Percentiles rank a stretch among this genome's conserved stretches.
Conservation (phyloP, 257 asterid species). For the Thymus mandschuricus region DNA sequence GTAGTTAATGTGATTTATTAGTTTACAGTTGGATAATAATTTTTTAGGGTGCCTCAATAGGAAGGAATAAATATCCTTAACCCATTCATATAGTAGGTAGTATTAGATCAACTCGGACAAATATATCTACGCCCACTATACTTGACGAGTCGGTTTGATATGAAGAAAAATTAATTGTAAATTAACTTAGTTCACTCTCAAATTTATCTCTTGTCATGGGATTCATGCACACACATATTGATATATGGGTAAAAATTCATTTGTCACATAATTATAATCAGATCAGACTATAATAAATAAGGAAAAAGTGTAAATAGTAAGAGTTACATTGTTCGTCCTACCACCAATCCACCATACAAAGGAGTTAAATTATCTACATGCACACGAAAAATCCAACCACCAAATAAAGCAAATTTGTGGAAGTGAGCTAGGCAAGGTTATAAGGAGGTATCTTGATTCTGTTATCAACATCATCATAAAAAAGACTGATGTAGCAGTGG, state of each 20-base stretch:
- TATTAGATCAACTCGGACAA: background rate
- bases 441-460: conserved; percentile 10
- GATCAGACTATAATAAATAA: conserved; percentile 7
- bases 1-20: too few relatives aligned
- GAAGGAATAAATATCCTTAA: background rate
- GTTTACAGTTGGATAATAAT: too few relatives aligned
- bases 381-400: conserved; percentile 4
- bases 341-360: background rate
- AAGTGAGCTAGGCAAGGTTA: conserved; percentile 9
- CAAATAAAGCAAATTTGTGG: background rate
- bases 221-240: background rate
- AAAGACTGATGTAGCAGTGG: background rate
- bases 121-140: background rate
- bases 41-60: background rate
- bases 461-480: conserved; percentile 34
- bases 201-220: background rate
- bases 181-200: background rate
- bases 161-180: too few relatives aligned
- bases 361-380: background rate
- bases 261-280: background rate
- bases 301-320: conserved; percentile 1
- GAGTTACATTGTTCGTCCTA: conserved; percentile 19
- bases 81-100: background rate
- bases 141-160: too few relatives aligned
- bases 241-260: background rate